phyloP scores from a whole-genome alignment of 2,329 filamentous ascomycete genomes.

The Botrytis byssoidea region DNA sequence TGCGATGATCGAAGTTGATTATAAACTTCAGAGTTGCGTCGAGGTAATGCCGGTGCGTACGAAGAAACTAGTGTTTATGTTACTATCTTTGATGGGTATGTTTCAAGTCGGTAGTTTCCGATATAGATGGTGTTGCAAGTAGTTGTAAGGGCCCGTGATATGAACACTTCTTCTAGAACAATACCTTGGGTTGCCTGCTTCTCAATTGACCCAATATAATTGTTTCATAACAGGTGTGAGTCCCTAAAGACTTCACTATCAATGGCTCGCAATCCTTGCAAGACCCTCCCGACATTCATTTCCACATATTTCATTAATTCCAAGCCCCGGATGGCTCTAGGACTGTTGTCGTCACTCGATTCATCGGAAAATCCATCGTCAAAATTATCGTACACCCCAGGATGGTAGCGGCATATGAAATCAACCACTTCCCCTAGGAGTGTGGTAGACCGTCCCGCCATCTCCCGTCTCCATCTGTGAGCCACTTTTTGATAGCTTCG shows the following conservation, averaged over 20 bases:
- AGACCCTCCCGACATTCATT: background rate
- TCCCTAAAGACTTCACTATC: background rate
- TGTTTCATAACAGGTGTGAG: background rate
- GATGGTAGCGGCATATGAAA: background rate
- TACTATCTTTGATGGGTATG: background rate
- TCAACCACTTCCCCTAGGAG: background rate
- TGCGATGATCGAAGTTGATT: background rate
- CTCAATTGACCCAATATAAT: background rate
- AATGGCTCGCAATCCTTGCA: background rate
- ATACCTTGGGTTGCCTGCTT: background rate
- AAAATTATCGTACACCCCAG: background rate
- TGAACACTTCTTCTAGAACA: background rate
- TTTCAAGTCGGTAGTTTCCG: background rate
- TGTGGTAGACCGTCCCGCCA: background rate
- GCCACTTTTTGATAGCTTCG: background rate
- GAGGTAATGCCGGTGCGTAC: background rate
- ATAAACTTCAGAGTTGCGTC: background rate
- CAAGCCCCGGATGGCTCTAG: background rate
- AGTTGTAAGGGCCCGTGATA: background rate
- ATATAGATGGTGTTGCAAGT: background rate
- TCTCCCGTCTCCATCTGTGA: background rate
- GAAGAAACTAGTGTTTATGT: background rate
- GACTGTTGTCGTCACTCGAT: background rate
- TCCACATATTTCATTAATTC: background rate
- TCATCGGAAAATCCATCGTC: background rate